Base-by-base conservation (phyloP, 2,329 filamentous ascomycete species). In the Penicillium sp. region DNA sequence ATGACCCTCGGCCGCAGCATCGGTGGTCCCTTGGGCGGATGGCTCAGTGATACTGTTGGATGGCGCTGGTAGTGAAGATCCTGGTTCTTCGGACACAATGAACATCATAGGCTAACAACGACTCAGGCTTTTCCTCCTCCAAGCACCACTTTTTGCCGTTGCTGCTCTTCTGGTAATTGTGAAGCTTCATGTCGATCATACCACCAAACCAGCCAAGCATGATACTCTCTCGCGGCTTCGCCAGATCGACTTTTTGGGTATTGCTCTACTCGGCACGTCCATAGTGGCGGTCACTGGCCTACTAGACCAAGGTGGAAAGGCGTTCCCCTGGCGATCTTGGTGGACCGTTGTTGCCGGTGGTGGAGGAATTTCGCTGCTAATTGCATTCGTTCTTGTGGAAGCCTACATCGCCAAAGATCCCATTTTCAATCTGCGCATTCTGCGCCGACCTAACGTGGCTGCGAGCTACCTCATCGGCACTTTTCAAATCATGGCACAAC, bases 231-330 rank as follows among this genome's bases (percentile, higher is more conserved):
- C 67, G 1, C 79, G 78, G 60, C 72, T 88, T 5, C 74, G 75
- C 8, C 79, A 86, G 1, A 80, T 89, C 53, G 87, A 89, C 71
- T 86, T 89, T 62, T 59, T 82, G 0, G 87, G 87, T 0, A 82
- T 85, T 0, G 63, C 77, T 1, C 74, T 84, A 1, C 79, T 82
- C 40, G 79, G 73, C 35, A 57, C 71, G 0, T 75, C 79, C 0
- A 82, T 85, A 6, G 69, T 82, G 1, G 67, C 77, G 2, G 70
- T 80, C 1, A 79, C 83, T 3, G 71, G 82, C 2, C 76, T 82
- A 0, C 69, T 86, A 4, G 82, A 84, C 55, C 76, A 84, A 8
- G 82, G 79, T 0, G 83, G 83, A 0, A 71, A 80, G 60, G 71
- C 75, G 16, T 67, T 80, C 55, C 58, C 72, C 0, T 76, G 75